Conservation (phyloP, 208 protist species). For the Leishmania lainsoni region DNA sequence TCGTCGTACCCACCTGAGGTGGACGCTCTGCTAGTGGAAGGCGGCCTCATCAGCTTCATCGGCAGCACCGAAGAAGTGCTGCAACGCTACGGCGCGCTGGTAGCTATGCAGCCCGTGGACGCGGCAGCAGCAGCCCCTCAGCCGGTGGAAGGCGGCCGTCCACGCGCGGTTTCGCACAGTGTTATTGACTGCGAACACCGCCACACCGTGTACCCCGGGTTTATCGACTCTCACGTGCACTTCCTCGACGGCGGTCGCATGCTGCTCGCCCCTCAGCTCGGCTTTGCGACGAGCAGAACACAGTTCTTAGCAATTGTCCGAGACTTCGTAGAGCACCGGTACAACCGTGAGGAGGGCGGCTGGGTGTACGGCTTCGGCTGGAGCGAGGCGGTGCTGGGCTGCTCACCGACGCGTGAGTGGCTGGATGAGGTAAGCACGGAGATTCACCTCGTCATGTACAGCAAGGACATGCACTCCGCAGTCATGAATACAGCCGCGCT, state of each 20-base stretch:
- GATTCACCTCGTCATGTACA: conserved; percentile 54
- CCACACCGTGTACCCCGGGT: conserved; percentile 50
- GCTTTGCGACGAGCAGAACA: conserved; percentile 22
- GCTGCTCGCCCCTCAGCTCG: conserved; percentile 35
- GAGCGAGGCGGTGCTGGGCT: conserved; percentile 59
- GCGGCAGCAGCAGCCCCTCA: conserved; percentile 9
- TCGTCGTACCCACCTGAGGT: conserved; percentile 35
- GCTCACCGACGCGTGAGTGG: conserved; percentile 51
- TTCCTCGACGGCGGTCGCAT: conserved; percentile 55
- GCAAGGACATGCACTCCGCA: conserved; percentile 56
- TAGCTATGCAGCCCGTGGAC: conserved; percentile 9
- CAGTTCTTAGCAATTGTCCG: conserved; percentile 42
- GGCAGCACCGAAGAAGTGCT: conserved; percentile 38
- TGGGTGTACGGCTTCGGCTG: conserved; percentile 58
- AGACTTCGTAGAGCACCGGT: conserved; percentile 29
- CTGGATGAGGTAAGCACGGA: conserved; percentile 48
- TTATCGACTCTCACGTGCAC: conserved; percentile 72
- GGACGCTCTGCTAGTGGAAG: conserved; percentile 46
- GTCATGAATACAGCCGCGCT: conserved; percentile 63
- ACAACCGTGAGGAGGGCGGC: conserved; percentile 23
- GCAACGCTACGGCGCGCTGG: conserved; percentile 24
- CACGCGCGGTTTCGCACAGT: conserved; percentile 25
- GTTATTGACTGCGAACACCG: conserved; percentile 49
- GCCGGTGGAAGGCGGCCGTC: conserved; percentile 34
- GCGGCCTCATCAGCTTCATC: conserved; percentile 43